Conservation (phyloP, 306 rosid genomes). For the Ormosia semicastrata region DNA sequence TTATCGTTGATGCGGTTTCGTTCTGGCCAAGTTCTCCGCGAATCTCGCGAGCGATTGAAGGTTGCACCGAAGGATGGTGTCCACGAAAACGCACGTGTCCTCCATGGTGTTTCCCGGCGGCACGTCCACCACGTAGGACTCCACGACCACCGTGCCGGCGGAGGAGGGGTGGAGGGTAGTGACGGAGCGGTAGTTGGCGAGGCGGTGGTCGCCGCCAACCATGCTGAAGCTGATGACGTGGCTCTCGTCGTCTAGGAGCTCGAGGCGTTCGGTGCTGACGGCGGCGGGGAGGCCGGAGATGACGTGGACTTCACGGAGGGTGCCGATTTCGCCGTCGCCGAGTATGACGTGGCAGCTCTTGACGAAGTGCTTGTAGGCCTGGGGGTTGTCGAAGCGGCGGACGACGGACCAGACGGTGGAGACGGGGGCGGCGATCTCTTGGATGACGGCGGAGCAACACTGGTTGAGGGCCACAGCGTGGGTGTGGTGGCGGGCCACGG, state of each 20-base stretch:
- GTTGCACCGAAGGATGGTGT: slow-evolving; percentile 91
- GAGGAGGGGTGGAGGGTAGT: slow-evolving; percentile 70
- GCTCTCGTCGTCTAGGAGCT: slow-evolving; percentile 85
- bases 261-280: slow-evolving; percentile 85
- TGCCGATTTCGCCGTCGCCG: slow-evolving; percentile 87
- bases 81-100: slow-evolving; percentile 77
- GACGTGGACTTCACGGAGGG: slow-evolving; percentile 79
- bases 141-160: slow-evolving; percentile 65
- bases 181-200: slow-evolving; percentile 76
- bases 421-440: slow-evolving; percentile 79
- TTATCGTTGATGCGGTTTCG: slow-evolving; percentile 28
- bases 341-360: slow-evolving; percentile 87
- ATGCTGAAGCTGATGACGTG: slow-evolving; percentile 93
- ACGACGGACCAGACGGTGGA: slow-evolving; percentile 91
- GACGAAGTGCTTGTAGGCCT: slow-evolving; percentile 88
- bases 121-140: slow-evolving; percentile 93
- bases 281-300: slow-evolving; percentile 93
- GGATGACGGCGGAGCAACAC: slow-evolving; percentile 84
- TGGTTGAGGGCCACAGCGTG: slow-evolving; percentile 52
- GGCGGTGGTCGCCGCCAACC: slow-evolving; percentile 93
- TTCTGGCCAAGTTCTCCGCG: slow-evolving; percentile 54
- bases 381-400: slow-evolving; percentile 94
- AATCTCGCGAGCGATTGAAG: slow-evolving; percentile 84
- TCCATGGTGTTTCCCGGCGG: slow-evolving; percentile 87
- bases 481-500: slow-evolving; percentile 62